Base-by-base conservation (phyloP, 768 basidiomycete genomes). In the Boletus rufocinnamomeus region DNA sequence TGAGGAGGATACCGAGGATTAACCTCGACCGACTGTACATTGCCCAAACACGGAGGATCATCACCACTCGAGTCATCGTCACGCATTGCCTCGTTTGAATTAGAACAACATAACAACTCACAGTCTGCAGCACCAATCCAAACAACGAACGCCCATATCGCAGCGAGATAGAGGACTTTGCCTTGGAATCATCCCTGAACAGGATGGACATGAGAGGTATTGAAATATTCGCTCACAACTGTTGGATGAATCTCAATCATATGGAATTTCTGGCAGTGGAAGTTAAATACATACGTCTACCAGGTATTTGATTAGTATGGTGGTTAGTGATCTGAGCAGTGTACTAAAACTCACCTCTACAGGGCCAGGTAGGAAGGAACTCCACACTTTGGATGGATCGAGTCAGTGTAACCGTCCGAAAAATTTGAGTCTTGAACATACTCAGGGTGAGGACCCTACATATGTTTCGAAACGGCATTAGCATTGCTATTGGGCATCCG, bases 21-120 rank as follows among this genome's bases (percentile, higher is more conserved):
- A 55, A 32, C 37, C 34, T 62, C 6, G 64, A 64, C 7, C 23
- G 44, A 13, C 11, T 4, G 28, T 64, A 62, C 35, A 64, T 23
- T 41, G 50, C 59, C 55, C 59, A 66, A 23, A 66, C 46, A 35
- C 59, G 64, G 11, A 66, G 53, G 27, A 66, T 55, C 63, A 65
- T 65, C 8, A 32, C 44, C 50, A 65, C 63, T 63, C 11, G 11
- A 49, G 19, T 51, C 27, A 32, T 7, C n/a, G 3, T 3, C 2
- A 17, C 52, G 27, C 30, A 40, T 16, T 27, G 6, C 10, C 7
- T 25, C 6, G 8, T 21, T 27, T 11, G 9, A 21, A 25, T 16
- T 23, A 19, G 25, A 46, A 5, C 23, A 37, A 44, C n/a, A 30
- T 0, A n/a, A 19, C 13, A 19, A 54, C 63, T 27, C 48, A 58